Conservation (phyloP, 2,329 filamentous ascomycete species). For the Diatrype stigma region DNA sequence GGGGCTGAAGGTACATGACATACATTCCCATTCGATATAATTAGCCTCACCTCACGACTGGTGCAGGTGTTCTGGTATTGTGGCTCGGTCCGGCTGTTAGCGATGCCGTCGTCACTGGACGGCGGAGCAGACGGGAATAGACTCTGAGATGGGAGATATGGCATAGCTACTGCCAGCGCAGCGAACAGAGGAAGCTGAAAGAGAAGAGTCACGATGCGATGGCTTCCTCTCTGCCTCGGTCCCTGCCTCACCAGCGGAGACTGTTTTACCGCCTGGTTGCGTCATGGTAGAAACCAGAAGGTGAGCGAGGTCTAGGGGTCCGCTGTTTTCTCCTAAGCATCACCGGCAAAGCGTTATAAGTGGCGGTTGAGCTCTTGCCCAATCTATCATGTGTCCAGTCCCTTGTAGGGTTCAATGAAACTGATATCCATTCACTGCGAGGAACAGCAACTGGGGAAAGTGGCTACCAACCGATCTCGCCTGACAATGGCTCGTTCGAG, state of each 20-base stretch:
- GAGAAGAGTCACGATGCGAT: no score
- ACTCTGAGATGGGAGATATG: conserved; percentile 5
- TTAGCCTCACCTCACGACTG: conserved; percentile 28
- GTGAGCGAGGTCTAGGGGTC: background rate
- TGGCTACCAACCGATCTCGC: conserved; percentile 12
- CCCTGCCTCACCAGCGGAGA: background rate
- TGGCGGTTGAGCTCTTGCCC: background rate
- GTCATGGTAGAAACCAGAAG: background rate
- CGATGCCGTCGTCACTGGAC: conserved; percentile 24
- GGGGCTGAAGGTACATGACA: conserved; percentile 17
- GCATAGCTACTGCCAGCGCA: conserved; percentile 5
- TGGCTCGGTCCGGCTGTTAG: conserved; percentile 6
- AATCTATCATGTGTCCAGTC: background rate
- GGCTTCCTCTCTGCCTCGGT: no score
- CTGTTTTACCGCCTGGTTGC: background rate
- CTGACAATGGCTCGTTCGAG: conserved; percentile 4
- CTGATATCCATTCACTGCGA: conserved; percentile 3
- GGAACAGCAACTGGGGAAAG: conserved; percentile 10
- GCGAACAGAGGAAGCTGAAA: background rate
- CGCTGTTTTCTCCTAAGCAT: background rate
- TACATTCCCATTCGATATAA: conserved; percentile 36
- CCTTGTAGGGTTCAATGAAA: background rate
- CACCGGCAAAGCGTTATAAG: background rate
- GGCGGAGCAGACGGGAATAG: conserved; percentile 16
- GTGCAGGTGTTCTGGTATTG: conserved; percentile 10